phyloP scores from a whole-genome alignment of 2,329 filamentous ascomycete genomes.

The Rutstroemia sp. region DNA sequence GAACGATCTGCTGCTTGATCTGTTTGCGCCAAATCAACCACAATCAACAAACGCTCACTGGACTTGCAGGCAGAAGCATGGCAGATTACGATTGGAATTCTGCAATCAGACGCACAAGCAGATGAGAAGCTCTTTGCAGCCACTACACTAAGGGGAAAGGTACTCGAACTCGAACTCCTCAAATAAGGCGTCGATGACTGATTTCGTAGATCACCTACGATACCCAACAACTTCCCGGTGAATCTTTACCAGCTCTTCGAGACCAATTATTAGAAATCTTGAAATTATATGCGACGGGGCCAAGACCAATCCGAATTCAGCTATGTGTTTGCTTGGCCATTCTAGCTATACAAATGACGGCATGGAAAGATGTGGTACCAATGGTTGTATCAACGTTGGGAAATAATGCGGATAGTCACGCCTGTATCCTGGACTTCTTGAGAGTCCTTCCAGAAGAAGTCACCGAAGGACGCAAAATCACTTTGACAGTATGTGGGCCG shows the following conservation, averaged over 20 bases:
- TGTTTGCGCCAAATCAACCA: constrained; percentile 8
- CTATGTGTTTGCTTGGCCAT: constrained; percentile 92
- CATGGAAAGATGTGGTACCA: constrained; percentile 87
- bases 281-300: constrained; percentile 72
- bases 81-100: constrained; percentile 77
- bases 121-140: constrained; percentile 93
- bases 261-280: constrained; percentile 78
- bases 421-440: constrained; percentile 90
- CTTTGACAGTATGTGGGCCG: constrained; percentile 89
- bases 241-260: constrained; percentile 69
- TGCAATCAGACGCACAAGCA: constrained; percentile 72
- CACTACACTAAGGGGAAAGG: constrained; percentile 96
- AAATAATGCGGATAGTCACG: constrained; percentile 67
- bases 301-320: constrained; percentile 80
- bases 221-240: constrained; percentile 75
- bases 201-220: constrained; percentile 83
- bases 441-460: constrained; percentile 97
- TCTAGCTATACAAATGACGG: constrained; percentile 90
- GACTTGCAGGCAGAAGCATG: constrained; percentile 71
- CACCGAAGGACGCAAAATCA: constrained; percentile 98
- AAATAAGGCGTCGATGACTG: constrained; percentile 11
- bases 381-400: constrained; percentile 74
- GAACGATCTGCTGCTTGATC: not conserved
- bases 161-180: constrained; percentile 35
- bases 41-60: constrained; percentile 18